Percentiles rank a stretch among this genome's conserved stretches.
Evolutionary conservation across 176 grass and related monocot genomes (phyloP).

Genomic region (Oryza meridionalis): DNA sequence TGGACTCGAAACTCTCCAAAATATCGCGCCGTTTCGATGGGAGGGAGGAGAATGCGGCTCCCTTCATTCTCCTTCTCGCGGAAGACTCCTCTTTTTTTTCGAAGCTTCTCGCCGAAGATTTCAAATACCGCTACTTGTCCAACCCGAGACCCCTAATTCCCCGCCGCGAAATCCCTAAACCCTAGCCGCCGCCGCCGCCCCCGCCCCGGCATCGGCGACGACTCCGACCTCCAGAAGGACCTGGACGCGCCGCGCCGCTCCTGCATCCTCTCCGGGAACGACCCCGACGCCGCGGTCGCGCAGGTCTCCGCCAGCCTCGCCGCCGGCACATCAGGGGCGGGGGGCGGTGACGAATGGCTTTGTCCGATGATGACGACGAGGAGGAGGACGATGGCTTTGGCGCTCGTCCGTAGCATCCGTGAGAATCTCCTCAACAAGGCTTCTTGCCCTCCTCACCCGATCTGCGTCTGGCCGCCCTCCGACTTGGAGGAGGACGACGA

Average conservation of each 20-base stretch:
- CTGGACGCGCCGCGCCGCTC: constrained; percentile 62
- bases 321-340: neutral
- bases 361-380: constrained; percentile 42
- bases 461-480: constrained; percentile 40
- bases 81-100: no score
- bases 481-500: constrained; percentile 56
- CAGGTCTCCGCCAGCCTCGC: constrained; percentile 24
- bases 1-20: neutral
- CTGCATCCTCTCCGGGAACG: constrained; percentile 59
- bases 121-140: no score
- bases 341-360: neutral
- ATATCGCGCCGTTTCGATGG: neutral
- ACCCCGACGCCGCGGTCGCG: constrained; percentile 44
- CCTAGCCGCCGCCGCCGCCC: neutral
- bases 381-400: constrained; percentile 53
- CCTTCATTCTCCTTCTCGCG: no score
- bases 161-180: constrained; percentile 28
- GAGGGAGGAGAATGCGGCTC: no score
- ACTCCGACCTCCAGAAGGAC: constrained; percentile 68
- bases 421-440: constrained; percentile 46
- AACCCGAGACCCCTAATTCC: neutral
- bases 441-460: constrained; percentile 40
- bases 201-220: neutral
- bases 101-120: neutral
- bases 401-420: constrained; percentile 61